Conservation (phyloP, 805 yeast species). For the Myxozyma vanderwaltii region DNA sequence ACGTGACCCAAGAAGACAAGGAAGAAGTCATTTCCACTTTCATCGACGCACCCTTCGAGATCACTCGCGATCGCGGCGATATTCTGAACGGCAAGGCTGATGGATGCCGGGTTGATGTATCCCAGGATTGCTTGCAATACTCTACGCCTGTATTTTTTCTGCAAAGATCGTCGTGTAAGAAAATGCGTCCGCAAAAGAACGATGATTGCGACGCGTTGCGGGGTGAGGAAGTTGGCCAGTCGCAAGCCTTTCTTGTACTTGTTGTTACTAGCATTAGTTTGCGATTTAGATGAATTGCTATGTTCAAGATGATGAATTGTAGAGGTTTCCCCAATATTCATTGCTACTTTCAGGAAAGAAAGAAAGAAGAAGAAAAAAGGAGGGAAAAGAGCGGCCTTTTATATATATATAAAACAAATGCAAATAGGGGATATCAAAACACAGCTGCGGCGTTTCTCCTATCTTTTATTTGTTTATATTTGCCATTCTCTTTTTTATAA, state of each 20-base stretch:
- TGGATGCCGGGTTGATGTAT: slow-evolving; percentile 22
- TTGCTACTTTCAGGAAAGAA: background rate
- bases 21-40: slow-evolving; percentile 3
- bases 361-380: background rate
- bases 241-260: background rate
- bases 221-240: slow-evolving; percentile 21
- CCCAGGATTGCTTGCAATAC: background rate
- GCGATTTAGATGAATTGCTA: background rate
- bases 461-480: background rate
- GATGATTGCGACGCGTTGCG: slow-evolving; percentile 20
- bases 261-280: background rate
- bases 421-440: background rate
- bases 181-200: slow-evolving; percentile 11
- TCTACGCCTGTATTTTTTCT: background rate
- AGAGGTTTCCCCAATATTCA: background rate
- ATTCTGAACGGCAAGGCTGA: background rate
- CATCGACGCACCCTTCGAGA: background rate
- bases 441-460: background rate
- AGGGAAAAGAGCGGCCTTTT: background rate
- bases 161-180: too few relatives aligned
- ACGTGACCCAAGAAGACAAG: slow-evolving; percentile 1
- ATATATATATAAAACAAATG: too few relatives aligned
- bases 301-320: background rate
- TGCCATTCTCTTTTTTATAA: too few relatives aligned
- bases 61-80: slow-evolving; percentile 6